Conservation (phyloP, 176 grass and related monocot genomes). For the Rhynchospora pubera region DNA sequence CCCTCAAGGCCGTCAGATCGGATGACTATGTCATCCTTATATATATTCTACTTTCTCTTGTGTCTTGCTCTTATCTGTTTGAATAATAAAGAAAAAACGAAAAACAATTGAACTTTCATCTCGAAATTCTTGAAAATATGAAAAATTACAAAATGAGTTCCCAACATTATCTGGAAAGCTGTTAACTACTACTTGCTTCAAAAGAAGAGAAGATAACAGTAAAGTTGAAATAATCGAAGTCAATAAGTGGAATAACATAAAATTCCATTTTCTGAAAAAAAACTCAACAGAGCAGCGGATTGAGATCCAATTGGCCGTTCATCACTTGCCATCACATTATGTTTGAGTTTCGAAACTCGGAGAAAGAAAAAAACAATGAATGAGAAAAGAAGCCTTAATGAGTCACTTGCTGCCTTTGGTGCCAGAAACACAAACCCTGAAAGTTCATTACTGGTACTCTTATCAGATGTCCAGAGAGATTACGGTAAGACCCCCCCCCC, state of each 20-base stretch:
- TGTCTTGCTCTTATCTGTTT: no score
- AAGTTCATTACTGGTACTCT: background rate
- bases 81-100: no score
- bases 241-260: background rate
- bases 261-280: no score
- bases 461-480: background rate
- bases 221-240: background rate
- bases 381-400: slow-evolving; percentile 1
- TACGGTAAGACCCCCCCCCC: background rate
- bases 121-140: background rate
- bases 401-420: background rate
- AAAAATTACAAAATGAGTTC: background rate
- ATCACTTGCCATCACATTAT: slow-evolving; percentile 84
- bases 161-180: background rate
- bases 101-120: no score
- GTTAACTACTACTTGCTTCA: background rate
- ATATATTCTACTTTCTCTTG: no score
- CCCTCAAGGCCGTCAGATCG: no score
- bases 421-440: background rate
- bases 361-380: background rate
- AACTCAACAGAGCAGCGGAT: no score
- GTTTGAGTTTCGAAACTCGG: slow-evolving; percentile 81
- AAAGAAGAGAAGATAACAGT: background rate
- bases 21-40: no score
- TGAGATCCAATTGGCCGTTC: slow-evolving; percentile 86